Evolutionary conservation across 2,329 filamentous ascomycete genomes (phyloP).

Genomic region (Hypoxylon sp.): DNA sequence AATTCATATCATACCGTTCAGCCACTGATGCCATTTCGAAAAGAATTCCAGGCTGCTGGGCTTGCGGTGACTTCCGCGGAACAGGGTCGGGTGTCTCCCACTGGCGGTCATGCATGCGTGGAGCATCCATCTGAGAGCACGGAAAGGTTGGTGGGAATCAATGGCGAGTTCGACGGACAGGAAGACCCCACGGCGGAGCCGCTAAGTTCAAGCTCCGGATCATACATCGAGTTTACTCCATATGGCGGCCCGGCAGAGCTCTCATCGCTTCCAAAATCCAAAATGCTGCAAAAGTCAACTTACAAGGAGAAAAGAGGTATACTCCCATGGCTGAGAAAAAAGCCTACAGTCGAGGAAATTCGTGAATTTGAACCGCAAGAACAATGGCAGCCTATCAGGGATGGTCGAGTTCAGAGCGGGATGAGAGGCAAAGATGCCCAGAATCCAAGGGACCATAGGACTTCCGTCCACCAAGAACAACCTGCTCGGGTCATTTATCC

Average conservation of each 20-base stretch:
- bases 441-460: conserved; percentile 14
- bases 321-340: conserved; percentile 47
- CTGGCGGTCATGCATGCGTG: conserved; percentile 21
- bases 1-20: conserved; percentile 63
- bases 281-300: conserved; percentile 29
- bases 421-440: conserved; percentile 20
- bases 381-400: conserved; percentile 28
- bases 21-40: conserved; percentile 64
- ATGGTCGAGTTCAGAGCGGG: conserved; percentile 28
- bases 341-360: conserved; percentile 24
- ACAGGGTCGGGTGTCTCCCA: conserved; percentile 49
- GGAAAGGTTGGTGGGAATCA: conserved; percentile 31
- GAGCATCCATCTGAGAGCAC: conserved; percentile 37
- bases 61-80: conserved; percentile 68
- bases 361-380: conserved; percentile 14
- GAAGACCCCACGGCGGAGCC: conserved; percentile 28
- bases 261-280: conserved; percentile 30
- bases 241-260: conserved; percentile 33
- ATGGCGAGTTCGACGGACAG: conserved; percentile 34
- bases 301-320: conserved; percentile 36
- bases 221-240: conserved; percentile 45
- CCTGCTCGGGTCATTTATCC: conserved; percentile 28
- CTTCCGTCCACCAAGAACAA: conserved; percentile 4
- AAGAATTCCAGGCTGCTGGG: conserved; percentile 65
- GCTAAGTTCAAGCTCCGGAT: conserved; percentile 41